A percentile compares a stretch with the other conserved stretches of the same genome.
phyloP scores from a whole-genome alignment of 768 basidiomycete species.

The Wakefieldia striispora region DNA sequence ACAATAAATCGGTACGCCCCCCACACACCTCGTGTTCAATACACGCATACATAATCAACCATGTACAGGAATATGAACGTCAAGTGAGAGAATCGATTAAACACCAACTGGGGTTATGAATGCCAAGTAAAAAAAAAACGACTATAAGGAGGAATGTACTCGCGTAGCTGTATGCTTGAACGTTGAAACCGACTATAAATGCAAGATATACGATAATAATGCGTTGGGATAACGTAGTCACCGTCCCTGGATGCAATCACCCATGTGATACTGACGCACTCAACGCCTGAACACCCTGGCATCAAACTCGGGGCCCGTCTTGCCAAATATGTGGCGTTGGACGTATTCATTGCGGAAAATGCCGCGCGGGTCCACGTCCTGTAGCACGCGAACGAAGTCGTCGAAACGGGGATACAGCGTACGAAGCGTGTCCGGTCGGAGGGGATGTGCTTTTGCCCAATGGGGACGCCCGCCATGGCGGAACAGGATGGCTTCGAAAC shows the following conservation, averaged over 20 bases:
- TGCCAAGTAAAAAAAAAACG: conserved; percentile 7
- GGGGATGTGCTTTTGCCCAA: conserved; percentile 91
- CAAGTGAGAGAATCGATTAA: conserved; percentile 79
- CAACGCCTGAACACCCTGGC: conserved; percentile 47
- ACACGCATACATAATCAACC: background rate
- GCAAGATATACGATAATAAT: no score
- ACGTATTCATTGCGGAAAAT: conserved; percentile 89
- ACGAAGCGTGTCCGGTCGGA: conserved; percentile 62
- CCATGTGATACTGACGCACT: background rate
- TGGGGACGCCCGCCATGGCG: conserved; percentile 82
- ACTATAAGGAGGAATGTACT: conserved; percentile 16
- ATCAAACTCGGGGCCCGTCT: conserved; percentile 37
- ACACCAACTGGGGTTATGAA: conserved; percentile 77
- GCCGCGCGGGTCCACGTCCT: conserved; percentile 69
- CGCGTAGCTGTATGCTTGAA: conserved; percentile 4
- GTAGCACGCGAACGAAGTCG: conserved; percentile 67
- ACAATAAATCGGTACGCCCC: conserved; percentile 59
- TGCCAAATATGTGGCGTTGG: conserved; percentile 80
- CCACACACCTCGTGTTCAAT: background rate
- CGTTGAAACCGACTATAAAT: background rate
- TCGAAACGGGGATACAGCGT: conserved; percentile 78
- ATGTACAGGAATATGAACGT: conserved; percentile 76
- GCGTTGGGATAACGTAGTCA: no score
- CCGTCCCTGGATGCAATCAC: no score
- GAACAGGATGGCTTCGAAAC: conserved; percentile 70